Evolutionary conservation across 306 rosid species (phyloP).

Genomic region (Castanospermum australe): DNA sequence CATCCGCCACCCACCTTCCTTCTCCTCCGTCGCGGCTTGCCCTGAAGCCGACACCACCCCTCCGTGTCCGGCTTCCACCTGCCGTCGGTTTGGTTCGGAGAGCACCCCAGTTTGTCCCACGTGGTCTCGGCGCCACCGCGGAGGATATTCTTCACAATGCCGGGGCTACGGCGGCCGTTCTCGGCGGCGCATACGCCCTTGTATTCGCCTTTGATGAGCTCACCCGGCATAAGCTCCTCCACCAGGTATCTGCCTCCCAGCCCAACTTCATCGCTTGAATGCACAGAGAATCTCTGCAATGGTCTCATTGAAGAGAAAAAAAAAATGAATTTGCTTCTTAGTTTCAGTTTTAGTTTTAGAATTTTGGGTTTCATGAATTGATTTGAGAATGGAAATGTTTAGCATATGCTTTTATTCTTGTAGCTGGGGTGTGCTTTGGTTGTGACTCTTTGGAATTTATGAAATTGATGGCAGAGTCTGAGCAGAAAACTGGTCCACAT

Average conservation of each 20-base stretch:
- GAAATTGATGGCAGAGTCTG: conserved; percentile 53
- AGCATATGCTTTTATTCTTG: too few relatives aligned
- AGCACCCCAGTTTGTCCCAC: conserved; percentile 2
- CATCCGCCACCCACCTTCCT: conserved; percentile 11
- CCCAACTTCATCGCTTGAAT: conserved; percentile 12
- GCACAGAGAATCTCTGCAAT: not conserved
- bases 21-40: not conserved
- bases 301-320: not conserved
- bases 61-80: not conserved
- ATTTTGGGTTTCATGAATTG: not conserved
- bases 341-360: not conserved
- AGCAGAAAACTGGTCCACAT: conserved; percentile 91
- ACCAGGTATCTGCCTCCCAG: conserved; percentile 49
- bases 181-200: conserved; percentile 67
- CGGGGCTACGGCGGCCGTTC: conserved; percentile 59
- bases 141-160: conserved; percentile 50
- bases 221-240: conserved; percentile 50
- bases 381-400: not conserved
- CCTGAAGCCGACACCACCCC: not conserved
- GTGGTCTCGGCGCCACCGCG: not conserved
- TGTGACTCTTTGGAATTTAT: not conserved
- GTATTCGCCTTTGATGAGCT: conserved; percentile 65
- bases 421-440: not conserved
- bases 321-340: not conserved
- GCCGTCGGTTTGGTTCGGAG: not conserved